A percentile compares a stretch with the other conserved stretches of the same genome.
phyloP scores from a whole-genome alignment of 768 basidiomycete species.

The Tulasnella sp. region DNA sequence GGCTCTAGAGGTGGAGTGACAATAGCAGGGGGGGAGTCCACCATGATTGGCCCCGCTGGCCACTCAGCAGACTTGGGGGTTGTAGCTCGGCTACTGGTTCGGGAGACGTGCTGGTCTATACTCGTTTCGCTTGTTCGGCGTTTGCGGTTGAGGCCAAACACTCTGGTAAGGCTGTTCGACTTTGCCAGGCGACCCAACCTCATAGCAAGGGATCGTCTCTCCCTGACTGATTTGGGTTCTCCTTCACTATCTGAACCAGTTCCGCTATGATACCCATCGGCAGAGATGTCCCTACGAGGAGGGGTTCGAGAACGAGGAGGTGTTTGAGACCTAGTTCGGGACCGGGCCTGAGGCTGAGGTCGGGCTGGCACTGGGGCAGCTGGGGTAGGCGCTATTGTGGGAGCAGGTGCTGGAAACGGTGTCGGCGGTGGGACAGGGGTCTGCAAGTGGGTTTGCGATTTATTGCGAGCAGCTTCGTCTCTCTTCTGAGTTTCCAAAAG shows the following conservation, averaged over 20 bases:
- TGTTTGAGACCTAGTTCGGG: no score
- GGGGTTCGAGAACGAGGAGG: no score
- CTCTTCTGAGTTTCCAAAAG: constrained; percentile 7
- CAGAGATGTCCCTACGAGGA: not conserved
- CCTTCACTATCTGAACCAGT: constrained; percentile 11
- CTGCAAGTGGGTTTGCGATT: not conserved
- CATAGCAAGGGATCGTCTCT: not conserved
- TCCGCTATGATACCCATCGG: not conserved
- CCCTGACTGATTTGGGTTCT: not conserved
- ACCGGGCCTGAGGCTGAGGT: no score
- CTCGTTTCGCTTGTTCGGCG: constrained; percentile 7
- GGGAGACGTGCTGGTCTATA: not conserved
- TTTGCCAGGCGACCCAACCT: not conserved
- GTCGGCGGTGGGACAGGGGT: not conserved
- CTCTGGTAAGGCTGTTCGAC: no score
- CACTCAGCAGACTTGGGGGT: no score
- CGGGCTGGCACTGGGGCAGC: no score
- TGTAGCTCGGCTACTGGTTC: no score
- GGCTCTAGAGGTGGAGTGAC: not conserved
- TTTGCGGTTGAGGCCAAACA: not conserved
- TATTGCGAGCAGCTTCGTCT: constrained; percentile 6
- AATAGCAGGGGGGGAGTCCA: not conserved
- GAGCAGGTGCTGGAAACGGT: not conserved
- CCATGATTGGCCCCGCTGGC: not conserved
- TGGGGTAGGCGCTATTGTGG: not conserved